Percentiles rank a stretch among this genome's conserved stretches.
phyloP scores from a whole-genome alignment of 225 moss, liverwort and hornwort genomes.

The Pseudoscleropodium purum region DNA sequence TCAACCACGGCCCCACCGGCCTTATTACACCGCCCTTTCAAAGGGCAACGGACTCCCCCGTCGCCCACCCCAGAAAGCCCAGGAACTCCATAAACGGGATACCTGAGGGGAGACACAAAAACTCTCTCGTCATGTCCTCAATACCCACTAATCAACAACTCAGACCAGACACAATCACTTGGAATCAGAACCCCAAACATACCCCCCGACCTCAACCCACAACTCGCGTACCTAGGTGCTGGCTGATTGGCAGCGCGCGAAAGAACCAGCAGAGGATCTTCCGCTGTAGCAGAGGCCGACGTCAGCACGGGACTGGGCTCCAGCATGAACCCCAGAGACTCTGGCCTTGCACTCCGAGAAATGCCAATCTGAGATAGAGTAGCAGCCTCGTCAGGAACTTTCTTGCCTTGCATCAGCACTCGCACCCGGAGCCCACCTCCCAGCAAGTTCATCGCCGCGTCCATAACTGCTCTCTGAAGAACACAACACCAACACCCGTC shows the following conservation, averaged over 20 bases:
- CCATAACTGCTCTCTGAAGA: constrained; percentile 93
- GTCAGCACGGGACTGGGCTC: constrained; percentile 89
- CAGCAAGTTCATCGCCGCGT: constrained; percentile 96
- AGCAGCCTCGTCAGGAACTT: constrained; percentile 83
- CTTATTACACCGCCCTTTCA: constrained; percentile 68
- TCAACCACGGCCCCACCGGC: constrained; percentile 42
- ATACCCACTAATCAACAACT: not conserved
- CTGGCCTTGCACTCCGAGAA: constrained; percentile 74
- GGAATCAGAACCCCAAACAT: not conserved
- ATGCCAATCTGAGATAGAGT: constrained; percentile 92
- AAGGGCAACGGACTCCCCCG: constrained; percentile 55
- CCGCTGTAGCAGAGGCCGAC: constrained; percentile 74
- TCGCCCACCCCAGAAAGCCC: constrained; percentile 58
- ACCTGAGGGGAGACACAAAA: constrained; percentile 33
- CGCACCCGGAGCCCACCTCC: constrained; percentile 93
- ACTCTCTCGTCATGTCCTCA: not conserved
- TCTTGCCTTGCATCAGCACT: constrained; percentile 94
- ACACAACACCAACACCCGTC: not conserved
- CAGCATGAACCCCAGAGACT: constrained; percentile 93
- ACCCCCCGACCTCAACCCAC: not conserved
- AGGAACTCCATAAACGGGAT: constrained; percentile 65
- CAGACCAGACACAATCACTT: not conserved
- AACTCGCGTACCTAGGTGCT: constrained; percentile 55
- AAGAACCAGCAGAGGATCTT: constrained; percentile 89
- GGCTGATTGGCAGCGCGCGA: constrained; percentile 93